Evolutionary conservation across 2,329 filamentous ascomycete species (phyloP).

Genomic region (Pseudocercospora macadamiae): DNA sequence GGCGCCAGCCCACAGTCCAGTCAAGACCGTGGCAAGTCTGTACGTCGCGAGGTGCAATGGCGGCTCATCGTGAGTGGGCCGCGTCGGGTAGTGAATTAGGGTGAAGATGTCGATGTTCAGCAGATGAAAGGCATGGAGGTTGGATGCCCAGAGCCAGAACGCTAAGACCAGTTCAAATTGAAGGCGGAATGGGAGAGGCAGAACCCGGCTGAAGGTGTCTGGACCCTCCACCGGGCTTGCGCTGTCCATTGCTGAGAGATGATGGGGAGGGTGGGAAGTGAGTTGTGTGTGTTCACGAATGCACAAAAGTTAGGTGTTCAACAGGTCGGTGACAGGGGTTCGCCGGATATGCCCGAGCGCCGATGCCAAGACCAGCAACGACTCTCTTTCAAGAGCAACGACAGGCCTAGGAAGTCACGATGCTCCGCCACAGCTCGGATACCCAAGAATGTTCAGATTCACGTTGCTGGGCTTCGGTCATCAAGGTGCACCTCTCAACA

Average conservation of each 20-base stretch:
- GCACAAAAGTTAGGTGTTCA: background rate
- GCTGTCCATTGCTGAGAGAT: conserved; percentile 14
- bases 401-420: too few relatives aligned
- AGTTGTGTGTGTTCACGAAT: background rate
- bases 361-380: too few relatives aligned
- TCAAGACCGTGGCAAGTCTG: conserved; percentile 77
- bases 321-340: too few relatives aligned
- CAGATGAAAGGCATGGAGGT: conserved; percentile 81
- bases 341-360: too few relatives aligned
- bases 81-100: conserved; percentile 82
- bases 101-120: conserved; percentile 67
- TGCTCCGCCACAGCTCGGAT: too few relatives aligned
- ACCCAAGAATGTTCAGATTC: too few relatives aligned
- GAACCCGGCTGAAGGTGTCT: conserved; percentile 82
- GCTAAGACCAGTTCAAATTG: conserved; percentile 83
- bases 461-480: too few relatives aligned
- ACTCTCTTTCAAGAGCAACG: too few relatives aligned
- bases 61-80: conserved; percentile 68
- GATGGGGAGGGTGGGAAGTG: background rate
- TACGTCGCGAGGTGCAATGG: conserved; percentile 80
- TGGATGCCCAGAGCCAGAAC: conserved; percentile 92
- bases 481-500: too few relatives aligned
- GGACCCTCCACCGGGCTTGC: conserved; percentile 49
- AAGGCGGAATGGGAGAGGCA: conserved; percentile 88
- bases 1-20: conserved; percentile 69